These are phyloP conservation scores for Ogataea angusta DNA, from an alignment of 805 yeast species.

Conservation along the genomic window DNA sequence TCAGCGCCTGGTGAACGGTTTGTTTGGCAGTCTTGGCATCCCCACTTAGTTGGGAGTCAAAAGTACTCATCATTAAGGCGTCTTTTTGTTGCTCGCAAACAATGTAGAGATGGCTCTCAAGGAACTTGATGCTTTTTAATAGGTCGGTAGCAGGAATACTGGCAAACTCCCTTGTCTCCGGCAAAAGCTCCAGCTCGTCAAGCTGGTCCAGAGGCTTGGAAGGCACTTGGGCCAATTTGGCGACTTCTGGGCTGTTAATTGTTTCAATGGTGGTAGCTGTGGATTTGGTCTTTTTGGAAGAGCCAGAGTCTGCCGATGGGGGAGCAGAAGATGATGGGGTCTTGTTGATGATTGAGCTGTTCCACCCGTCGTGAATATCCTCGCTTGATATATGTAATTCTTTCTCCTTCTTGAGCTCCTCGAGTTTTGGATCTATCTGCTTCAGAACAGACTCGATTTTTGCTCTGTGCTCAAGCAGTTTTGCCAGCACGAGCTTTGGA, in stretches of 20 bases:
- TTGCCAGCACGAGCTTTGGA: slow-evolving; percentile 36
- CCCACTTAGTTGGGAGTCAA: slow-evolving; percentile 72
- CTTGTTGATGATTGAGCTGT: slow-evolving; percentile 75
- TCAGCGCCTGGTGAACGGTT: slow-evolving; percentile 74
- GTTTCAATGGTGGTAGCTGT: slow-evolving; percentile 29
- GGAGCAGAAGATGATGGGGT: slow-evolving; percentile 22
- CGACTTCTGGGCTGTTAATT: slow-evolving; percentile 27
- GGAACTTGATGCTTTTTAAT: slow-evolving; percentile 46
- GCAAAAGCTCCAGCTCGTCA: slow-evolving; percentile 53
- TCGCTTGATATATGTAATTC: slow-evolving; percentile 78
- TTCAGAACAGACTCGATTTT: slow-evolving; percentile 66
- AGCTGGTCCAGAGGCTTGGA: slow-evolving; percentile 34
- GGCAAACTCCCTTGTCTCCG: slow-evolving; percentile 66
- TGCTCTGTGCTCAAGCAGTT: slow-evolving; percentile 57
- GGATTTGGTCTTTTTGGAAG: slow-evolving; percentile 17
- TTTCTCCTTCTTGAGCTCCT: slow-evolving; percentile 66
- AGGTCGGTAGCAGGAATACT: slow-evolving; percentile 49
- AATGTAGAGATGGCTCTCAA: slow-evolving; percentile 61
- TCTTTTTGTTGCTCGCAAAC: slow-evolving; percentile 85
- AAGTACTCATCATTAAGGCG: slow-evolving; percentile 88
- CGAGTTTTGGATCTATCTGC: slow-evolving; percentile 64
- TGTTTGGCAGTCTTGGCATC: slow-evolving; percentile 53
- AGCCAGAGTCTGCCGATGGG: slow-evolving; percentile 17
- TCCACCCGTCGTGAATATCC: slow-evolving; percentile 90
- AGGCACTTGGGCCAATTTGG: slow-evolving; percentile 19